Evolutionary conservation across 2,329 filamentous ascomycete genomes (phyloP), one percentile per base, ranked within the genome.

Genomic region (Claviceps spartinae): DNA sequence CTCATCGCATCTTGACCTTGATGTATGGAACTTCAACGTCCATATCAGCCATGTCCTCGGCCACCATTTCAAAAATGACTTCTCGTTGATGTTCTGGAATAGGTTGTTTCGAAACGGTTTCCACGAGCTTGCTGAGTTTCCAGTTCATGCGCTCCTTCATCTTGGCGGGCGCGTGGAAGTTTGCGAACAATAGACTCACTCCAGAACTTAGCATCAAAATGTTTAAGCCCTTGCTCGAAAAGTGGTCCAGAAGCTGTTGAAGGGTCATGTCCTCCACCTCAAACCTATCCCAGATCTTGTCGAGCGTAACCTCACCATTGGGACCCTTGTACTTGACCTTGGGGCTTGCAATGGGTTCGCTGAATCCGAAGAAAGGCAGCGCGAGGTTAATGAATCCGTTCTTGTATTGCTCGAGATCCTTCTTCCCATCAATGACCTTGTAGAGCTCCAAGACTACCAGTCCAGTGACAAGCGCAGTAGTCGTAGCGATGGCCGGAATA

Each of bases 271-370:
- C 82, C 16, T 85, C 78, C 38, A 95, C 76, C 73, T 97, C 90
- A 62, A 97, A 97, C 41, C 93, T 85, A 69, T 97, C 93, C 93
- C 93, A 98, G 51, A 98, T 85, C 75, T 94, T 94, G 74, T 98
- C 93, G 61, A 98, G 82, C 24, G 77, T 81, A 18, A 95, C 87
- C 60, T 86, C 85, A 63, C 86, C 86, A 43, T 86, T 71, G 50
- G 83, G 84, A 22, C 88, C 86, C 64, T 82, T 74, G 72, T 97
- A 98, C 62, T 81, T 87, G 57, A 91, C 87, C 78, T 96, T 97
- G 34, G 90, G 88, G 60, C 88, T 95, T 5, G 83, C 83, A 61
- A 98, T 94, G 2, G 93, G 93, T 71, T 98, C 93, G 63, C 88
- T 95, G 78, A 98, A 98, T 41, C 91, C 91, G 61, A 98, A 95